Conservation (phyloP, 2,329 filamentous ascomycete species). For the Talaromyces islandicus region DNA sequence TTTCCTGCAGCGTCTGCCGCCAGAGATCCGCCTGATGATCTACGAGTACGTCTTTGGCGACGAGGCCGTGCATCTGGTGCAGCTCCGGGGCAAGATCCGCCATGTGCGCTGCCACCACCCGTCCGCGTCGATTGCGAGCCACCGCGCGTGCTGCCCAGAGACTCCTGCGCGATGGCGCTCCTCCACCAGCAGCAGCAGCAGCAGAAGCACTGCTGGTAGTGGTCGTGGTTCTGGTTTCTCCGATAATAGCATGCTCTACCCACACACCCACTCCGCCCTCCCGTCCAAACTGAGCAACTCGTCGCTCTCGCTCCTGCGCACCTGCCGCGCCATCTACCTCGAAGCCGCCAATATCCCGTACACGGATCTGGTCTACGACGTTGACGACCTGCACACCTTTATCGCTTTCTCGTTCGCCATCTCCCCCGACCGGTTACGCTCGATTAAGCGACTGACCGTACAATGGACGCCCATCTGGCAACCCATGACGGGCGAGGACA, state of each 20-base stretch:
- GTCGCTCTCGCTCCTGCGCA: constrained; percentile 21
- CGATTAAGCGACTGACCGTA: constrained; percentile 21
- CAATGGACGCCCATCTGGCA: constrained; percentile 32
- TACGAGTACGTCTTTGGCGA: constrained; percentile 31
- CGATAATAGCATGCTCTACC: constrained; percentile 23
- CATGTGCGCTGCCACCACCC: constrained; percentile 23
- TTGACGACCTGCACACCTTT: constrained; percentile 32
- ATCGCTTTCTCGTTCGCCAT: constrained; percentile 25
- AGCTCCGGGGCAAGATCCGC: constrained; percentile 28
- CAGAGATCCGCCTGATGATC: constrained; percentile 34
- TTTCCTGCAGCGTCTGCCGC: constrained; percentile 24
- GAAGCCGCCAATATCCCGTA: constrained; percentile 28
- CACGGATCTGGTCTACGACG: constrained; percentile 24
- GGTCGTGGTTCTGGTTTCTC: no score
- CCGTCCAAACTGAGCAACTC: constrained; percentile 19
- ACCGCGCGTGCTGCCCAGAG: constrained; percentile 28
- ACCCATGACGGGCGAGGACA: constrained; percentile 24
- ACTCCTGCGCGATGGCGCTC: constrained; percentile 28
- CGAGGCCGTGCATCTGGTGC: constrained; percentile 30
- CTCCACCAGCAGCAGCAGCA: constrained; percentile 15
- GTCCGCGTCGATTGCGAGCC: constrained; percentile 18
- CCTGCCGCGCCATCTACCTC: constrained; percentile 29
- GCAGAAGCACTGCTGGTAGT: no score
- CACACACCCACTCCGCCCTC: constrained; percentile 25
- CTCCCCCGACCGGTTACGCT: constrained; percentile 12